Base-by-base conservation (phyloP, 805 yeast species). In the Pichia nanzhaoensis region DNA sequence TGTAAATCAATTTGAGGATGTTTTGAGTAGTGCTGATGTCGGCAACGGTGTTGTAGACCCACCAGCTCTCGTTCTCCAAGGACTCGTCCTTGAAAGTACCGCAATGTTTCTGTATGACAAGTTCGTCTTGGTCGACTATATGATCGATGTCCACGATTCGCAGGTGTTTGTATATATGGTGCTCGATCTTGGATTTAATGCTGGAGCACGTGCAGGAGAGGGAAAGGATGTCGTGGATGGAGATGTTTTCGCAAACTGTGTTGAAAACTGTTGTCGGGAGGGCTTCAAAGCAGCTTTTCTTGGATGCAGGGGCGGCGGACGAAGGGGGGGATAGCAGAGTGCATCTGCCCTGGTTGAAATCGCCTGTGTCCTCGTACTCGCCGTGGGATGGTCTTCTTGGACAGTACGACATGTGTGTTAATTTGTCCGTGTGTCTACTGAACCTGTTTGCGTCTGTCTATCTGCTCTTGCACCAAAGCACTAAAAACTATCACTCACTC, bases 1-100 rank as follows among this genome's bases (percentile, higher is more conserved):
- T 44, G 33, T 57, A 56, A 4, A 54, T 38, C 37, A 59, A 36
- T 2, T 38, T 34, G 21, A 59, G 34, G 4, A 58, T 42, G 9
- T 46, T 46, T 37, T 47, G 51, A 1, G 54, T 34, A 4, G 45
- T 28, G 4, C 20, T 33, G 5, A 50, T 30, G n/a, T 37, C 32
- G 2, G 51, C 32, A 12, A 42, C 39, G 16, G 48, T 38, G 8
- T 41, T 28, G 19, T 43, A 35, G 17, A 48, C 44, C 46, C 47
- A 46, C 51, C 50, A 43, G 36, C 42, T 42, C 20, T 46, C 44
- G 6, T 24, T 28, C 24, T 50, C 50, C 19, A 50, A 36, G 4
- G 47, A 34, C 34, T 48, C 53, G 39, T 46, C 51, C 33, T 39
- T 47, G 24, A 50, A 50, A 18, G 18, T 30, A 19, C 50, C 46